phyloP scores from a whole-genome alignment of 2,329 filamentous ascomycete genomes.

The Paecilomyces fulvus region DNA sequence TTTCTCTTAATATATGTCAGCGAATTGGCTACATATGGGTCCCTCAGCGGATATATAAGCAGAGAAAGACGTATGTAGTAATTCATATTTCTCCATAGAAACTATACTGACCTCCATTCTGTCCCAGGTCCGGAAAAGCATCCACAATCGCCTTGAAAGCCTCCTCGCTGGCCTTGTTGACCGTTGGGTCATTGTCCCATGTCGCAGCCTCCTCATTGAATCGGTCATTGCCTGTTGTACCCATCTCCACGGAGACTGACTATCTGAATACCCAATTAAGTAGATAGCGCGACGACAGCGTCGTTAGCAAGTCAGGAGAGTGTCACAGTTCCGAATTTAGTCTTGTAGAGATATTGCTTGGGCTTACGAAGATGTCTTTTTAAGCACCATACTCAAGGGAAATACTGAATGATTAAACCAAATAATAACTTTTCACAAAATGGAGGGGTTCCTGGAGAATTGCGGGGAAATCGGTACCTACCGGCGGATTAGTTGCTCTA shows the following conservation, averaged over 20 bases:
- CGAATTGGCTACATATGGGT: neutral
- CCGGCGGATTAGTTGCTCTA: too few species aligned
- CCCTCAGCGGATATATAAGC: neutral
- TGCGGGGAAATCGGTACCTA: too few species aligned
- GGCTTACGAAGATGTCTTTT: too few species aligned
- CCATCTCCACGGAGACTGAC: neutral
- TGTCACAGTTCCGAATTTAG: too few species aligned
- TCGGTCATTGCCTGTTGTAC: conserved; percentile 30
- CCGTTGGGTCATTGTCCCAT: conserved; percentile 48
- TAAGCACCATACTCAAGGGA: too few species aligned
- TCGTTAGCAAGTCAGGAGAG: neutral
- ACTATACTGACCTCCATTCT: neutral
- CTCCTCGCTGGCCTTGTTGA: conserved; percentile 37
- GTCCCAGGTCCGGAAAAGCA: conserved; percentile 24
- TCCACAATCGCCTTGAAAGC: conserved; percentile 40
- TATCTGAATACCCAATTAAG: neutral
- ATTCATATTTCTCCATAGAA: neutral
- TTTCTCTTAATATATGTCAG: neutral
- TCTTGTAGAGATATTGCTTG: too few species aligned
- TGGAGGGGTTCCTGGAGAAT: too few species aligned
- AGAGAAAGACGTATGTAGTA: neutral
- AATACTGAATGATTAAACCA: too few species aligned
- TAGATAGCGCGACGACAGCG: neutral
- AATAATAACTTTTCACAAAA: too few species aligned
- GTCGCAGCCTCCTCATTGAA: conserved; percentile 48